phyloP scores from a whole-genome alignment of 2,329 filamentous ascomycete genomes.

The Fusarium citri region DNA sequence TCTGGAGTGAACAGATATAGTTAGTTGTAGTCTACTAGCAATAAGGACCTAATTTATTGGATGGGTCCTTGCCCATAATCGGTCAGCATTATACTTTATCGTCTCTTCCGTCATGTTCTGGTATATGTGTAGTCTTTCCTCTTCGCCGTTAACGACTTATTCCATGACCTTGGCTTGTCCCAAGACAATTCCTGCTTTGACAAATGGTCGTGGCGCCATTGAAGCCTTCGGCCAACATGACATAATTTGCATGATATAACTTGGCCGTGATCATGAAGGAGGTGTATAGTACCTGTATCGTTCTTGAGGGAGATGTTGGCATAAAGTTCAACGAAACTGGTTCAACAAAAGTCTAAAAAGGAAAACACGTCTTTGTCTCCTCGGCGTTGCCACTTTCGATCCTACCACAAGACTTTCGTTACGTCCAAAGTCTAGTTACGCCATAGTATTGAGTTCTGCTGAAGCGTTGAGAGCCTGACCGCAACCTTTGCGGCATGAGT shows the following conservation, averaged over 20 bases:
- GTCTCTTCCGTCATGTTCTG: not conserved
- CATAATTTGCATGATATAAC: not conserved
- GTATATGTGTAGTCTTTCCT: not conserved
- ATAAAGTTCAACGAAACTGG: not conserved
- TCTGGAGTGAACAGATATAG: not conserved
- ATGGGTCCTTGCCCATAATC: not conserved
- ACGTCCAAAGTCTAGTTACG: not conserved
- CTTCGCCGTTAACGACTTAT: not conserved
- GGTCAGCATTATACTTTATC: too few relatives aligned
- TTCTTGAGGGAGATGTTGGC: not conserved
- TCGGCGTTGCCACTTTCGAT: not conserved
- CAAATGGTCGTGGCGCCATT: not conserved
- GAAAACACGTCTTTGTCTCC: not conserved
- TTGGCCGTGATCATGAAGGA: not conserved
- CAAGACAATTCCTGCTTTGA: not conserved
- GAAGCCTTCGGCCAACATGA: not conserved
- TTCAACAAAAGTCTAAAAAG: not conserved
- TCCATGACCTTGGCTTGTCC: not conserved
- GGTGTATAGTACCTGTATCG: not conserved
- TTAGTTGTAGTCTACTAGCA: not conserved
- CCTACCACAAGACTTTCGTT: not conserved
- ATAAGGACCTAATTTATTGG: not conserved
- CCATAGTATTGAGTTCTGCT: not conserved
- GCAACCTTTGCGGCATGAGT: not conserved
- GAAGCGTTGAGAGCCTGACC: not conserved